Evolutionary conservation across 768 basidiomycete species (phyloP).

Genomic region (Stropharia rugosoannulata): DNA sequence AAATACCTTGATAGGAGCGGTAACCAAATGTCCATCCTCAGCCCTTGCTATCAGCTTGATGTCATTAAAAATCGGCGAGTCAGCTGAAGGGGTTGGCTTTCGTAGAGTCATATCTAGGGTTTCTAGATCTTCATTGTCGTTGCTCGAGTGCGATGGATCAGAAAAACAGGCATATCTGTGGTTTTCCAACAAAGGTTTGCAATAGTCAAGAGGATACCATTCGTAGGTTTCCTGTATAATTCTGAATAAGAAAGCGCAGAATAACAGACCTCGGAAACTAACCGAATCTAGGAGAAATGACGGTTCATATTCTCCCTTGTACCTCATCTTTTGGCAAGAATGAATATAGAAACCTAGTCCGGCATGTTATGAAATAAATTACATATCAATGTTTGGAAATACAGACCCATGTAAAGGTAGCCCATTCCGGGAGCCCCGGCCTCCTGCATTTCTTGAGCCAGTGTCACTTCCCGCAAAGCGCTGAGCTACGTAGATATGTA

Average conservation of each 20-base stretch:
- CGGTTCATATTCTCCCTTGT: constrained; percentile 92
- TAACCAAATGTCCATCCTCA: constrained; percentile 16
- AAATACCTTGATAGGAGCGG: constrained; percentile 24
- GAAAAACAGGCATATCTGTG: constrained; percentile 73
- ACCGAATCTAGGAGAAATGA: constrained; percentile 90
- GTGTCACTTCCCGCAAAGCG: constrained; percentile 76
- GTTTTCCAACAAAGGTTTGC: constrained; percentile 59
- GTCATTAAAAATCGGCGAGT: constrained; percentile 2
- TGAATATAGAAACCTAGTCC: constrained; percentile 86
- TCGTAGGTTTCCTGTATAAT: constrained; percentile 66
- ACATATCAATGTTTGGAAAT: neutral
- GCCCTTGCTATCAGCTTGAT: constrained; percentile 13
- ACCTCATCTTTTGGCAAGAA: constrained; percentile 91
- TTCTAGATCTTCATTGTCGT: constrained; percentile 7
- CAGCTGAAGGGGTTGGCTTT: neutral
- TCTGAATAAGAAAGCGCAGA: neutral
- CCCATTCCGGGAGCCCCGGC: constrained; percentile 64
- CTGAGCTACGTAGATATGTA: constrained; percentile 55
- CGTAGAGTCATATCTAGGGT: neutral
- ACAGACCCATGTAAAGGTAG: constrained; percentile 85
- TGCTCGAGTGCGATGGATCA: constrained; percentile 52
- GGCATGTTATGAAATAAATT: neutral
- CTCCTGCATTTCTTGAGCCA: constrained; percentile 72
- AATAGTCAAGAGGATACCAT: constrained; percentile 70
- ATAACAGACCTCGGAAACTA: constrained; percentile 15